Evolutionary conservation across 1,284 basidiomycete genomes (phyloP).

Genomic region (Leccinum olivaceoglutinosum): DNA sequence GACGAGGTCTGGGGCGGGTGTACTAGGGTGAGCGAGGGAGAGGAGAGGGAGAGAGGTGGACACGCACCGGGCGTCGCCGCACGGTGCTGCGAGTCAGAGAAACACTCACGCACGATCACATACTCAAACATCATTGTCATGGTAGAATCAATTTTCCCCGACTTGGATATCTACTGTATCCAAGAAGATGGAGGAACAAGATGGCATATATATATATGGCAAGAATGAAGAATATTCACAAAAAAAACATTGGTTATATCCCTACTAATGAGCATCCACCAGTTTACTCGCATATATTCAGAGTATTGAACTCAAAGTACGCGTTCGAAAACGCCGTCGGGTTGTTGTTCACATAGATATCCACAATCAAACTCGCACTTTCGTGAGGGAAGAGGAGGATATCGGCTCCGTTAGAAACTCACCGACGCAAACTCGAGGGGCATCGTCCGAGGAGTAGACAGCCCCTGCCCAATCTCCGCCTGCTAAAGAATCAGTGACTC

Average conservation of each 20-base stretch:
- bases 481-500: conserved; percentile 4
- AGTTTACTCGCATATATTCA: conserved; percentile 18
- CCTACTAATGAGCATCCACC: neutral
- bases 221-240: neutral
- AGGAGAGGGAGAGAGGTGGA: no score
- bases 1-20: no score
- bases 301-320: conserved; percentile 26
- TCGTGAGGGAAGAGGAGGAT: neutral
- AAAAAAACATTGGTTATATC: neutral
- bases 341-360: conserved; percentile 8
- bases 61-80: no score
- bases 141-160: neutral
- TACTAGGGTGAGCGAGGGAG: no score
- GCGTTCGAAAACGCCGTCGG: conserved; percentile 16
- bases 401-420: conserved; percentile 10
- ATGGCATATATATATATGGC: neutral
- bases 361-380: neutral
- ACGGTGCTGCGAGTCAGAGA: no score
- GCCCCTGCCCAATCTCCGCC: conserved; percentile 41
- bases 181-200: neutral
- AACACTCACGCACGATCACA: neutral
- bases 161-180: neutral
- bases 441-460: conserved; percentile 28
- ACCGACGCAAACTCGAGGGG: conserved; percentile 30
- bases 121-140: neutral